Conservation (phyloP, 2,329 filamentous ascomycete genomes). For the Rosellinia necatrix region DNA sequence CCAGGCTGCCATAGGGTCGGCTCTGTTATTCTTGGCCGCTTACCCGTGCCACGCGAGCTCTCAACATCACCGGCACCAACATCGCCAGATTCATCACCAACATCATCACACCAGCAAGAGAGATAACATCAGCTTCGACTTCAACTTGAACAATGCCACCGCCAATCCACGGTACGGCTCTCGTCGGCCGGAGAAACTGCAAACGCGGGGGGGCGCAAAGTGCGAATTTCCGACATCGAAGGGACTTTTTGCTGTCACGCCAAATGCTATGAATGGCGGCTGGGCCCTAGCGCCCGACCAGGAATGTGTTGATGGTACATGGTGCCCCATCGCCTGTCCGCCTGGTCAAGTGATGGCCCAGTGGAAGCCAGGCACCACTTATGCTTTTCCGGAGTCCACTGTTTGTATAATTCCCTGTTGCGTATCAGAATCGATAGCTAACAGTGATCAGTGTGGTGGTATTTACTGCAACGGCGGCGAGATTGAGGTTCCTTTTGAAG, state of each 20-base stretch:
- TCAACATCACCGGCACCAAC: constrained; percentile 46
- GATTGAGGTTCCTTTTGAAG: constrained; percentile 70
- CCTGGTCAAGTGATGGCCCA: constrained; percentile 77
- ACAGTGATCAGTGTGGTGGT: constrained; percentile 67
- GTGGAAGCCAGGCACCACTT: constrained; percentile 74
- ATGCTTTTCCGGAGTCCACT: constrained; percentile 73
- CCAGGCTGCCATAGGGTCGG: constrained; percentile 55
- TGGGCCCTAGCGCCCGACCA: constrained; percentile 83
- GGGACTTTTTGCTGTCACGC: constrained; percentile 71
- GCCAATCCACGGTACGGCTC: constrained; percentile 39
- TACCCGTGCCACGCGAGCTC: constrained; percentile 45
- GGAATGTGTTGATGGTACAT: constrained; percentile 67
- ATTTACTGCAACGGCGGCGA: constrained; percentile 72
- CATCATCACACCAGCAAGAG: constrained; percentile 40
- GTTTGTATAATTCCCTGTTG: constrained; percentile 50
- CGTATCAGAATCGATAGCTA: constrained; percentile 22
- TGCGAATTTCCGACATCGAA: constrained; percentile 71
- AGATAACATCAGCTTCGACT: constrained; percentile 42
- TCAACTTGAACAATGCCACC: constrained; percentile 34
- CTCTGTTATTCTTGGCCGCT: constrained; percentile 51
- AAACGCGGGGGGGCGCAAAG: constrained; percentile 55
- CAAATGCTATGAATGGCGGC: constrained; percentile 66
- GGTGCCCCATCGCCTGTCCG: constrained; percentile 79
- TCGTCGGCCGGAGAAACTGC: constrained; percentile 42
- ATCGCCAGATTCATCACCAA: constrained; percentile 46